Base-by-base conservation (phyloP, 176 grass and related monocot genomes). In the Musa acuminata region DNA sequence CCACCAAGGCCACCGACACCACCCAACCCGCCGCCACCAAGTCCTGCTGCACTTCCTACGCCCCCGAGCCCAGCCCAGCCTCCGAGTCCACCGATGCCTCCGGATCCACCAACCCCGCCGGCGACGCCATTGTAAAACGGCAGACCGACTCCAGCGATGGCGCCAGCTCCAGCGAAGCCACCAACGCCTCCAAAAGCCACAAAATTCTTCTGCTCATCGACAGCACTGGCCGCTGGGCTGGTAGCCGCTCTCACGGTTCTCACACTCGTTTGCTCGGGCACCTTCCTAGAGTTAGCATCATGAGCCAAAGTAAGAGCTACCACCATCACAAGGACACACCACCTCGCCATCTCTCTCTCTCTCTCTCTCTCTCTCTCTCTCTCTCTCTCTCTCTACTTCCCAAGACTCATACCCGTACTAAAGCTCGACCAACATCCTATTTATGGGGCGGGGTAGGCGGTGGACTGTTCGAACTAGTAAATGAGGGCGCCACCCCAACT, bases 171-270 rank as follows among this genome's bases (percentile, higher is more conserved):
- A n/a, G 17, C 57, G n/a, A 60, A 13, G 13, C 57, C 17, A 16
- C 57, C 57, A 60, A 60, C 57, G 14, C 57, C 57, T 60, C 57
- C 57, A n/a, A 60, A 60, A n/a, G 57, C n/a, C 57, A 21, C 57
- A n/a, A 60, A 60, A n/a, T 60, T 60, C 57, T 60, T 60, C n/a
- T 60, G 57, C 17, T 60, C 57, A n/a, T 16, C 57, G 57, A 60
- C 17, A 20, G 57, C 17, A 16, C 17, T 16, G 57, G 57, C 57
- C 13, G 57, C 12, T 13, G 57, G 17, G 17, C n/a, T 60, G 57
- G 13, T n/a, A 60, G 6, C 1, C 57, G 14, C n/a, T 16, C n/a
- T 60, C 57, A 17, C 17, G 6, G 57, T 60, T n/a, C n/a, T n/a
- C 14, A 60, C 57, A 58, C 55, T 16, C 57, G 14, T 60, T 7